Conservation (phyloP, 2,329 filamentous ascomycete genomes). For the Pochonia chlamydosporia region DNA sequence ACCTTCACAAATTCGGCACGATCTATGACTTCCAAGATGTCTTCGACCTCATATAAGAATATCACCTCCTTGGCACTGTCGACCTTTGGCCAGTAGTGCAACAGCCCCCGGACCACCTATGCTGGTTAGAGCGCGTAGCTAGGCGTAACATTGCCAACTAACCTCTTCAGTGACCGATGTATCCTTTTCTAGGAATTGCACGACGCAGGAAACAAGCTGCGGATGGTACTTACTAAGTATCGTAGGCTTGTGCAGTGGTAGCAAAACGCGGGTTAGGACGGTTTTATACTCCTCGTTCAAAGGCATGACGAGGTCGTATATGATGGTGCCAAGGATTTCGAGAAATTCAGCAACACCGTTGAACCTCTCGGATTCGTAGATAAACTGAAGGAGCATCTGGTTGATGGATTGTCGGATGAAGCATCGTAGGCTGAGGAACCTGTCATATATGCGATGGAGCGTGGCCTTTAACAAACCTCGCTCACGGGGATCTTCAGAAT, state of each 20-base stretch:
- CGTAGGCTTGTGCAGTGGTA: slow-evolving; percentile 97
- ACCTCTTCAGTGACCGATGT: slow-evolving; percentile 95
- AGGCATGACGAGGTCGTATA: slow-evolving; percentile 95
- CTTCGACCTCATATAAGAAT: slow-evolving; percentile 98
- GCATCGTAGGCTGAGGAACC: slow-evolving; percentile 94
- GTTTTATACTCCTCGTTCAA: slow-evolving; percentile 98
- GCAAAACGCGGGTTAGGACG: slow-evolving; percentile 86
- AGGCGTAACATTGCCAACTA: slow-evolving; percentile 29
- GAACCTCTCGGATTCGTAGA: slow-evolving; percentile 96
- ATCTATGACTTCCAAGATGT: slow-evolving; percentile 99
- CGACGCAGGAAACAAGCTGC: slow-evolving; percentile 96
- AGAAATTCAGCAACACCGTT: slow-evolving; percentile 96
- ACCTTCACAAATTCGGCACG: slow-evolving; percentile 98
- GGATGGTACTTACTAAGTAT: slow-evolving; percentile 99
- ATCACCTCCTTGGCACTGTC: slow-evolving; percentile 99
- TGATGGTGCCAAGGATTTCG: slow-evolving; percentile 96
- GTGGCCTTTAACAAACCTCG: slow-evolving; percentile 98
- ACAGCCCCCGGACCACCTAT: slow-evolving; percentile 86
- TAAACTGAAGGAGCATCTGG: slow-evolving; percentile 99
- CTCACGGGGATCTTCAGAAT: slow-evolving; percentile 95
- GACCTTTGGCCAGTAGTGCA: slow-evolving; percentile 98
- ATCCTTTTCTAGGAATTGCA: slow-evolving; percentile 97
- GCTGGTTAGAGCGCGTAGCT: too few relatives aligned
- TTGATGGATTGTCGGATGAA: slow-evolving; percentile 98
- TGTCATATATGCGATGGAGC: slow-evolving; percentile 95